Percentiles rank a stretch among this genome's conserved stretches.
Conservation (phyloP, 345 rosid genomes). For the Hibiscus tridactylites region DNA sequence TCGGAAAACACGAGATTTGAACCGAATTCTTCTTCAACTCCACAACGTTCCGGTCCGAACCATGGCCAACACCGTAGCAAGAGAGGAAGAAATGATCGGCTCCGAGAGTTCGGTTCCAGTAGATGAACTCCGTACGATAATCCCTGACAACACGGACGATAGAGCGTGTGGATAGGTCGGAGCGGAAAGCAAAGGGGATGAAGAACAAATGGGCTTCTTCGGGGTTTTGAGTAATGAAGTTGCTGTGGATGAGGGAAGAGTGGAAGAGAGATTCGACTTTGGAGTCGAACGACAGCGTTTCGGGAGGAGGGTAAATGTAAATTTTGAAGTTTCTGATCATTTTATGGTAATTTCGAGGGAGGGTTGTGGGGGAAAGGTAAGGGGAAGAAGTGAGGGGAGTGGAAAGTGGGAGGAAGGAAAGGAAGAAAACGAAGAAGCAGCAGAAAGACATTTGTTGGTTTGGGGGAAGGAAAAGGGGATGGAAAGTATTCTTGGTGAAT, state of each 20-base stretch:
- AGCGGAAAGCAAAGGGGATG: constrained; percentile 30
- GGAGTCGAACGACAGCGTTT: constrained; percentile 20
- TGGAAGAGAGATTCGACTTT: constrained; percentile 33
- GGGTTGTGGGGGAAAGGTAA: constrained; percentile 35
- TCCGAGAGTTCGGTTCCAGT: constrained; percentile 64
- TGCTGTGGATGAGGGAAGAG: constrained; percentile 34
- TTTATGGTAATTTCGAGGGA: constrained; percentile 28
- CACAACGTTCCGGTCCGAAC: constrained; percentile 37
- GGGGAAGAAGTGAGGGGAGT: constrained; percentile 13
- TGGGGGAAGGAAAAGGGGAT: no score
- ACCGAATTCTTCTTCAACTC: constrained; percentile 55
- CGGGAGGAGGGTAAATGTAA: constrained; percentile 30
- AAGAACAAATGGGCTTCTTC: constrained; percentile 49
- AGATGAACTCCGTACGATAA: constrained; percentile 29
- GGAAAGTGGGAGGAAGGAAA: constrained; percentile 5
- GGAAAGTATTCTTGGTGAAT: no score
- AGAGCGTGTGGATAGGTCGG: constrained; percentile 29
- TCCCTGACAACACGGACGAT: constrained; percentile 21
- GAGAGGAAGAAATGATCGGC: constrained; percentile 51
- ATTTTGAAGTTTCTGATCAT: constrained; percentile 41
- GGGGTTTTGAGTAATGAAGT: constrained; percentile 34
- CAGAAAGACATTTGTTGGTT: no score
- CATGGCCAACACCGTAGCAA: constrained; percentile 29
- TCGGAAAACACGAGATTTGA: constrained; percentile 49
- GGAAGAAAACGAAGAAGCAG: background rate